Percentiles rank a stretch among this genome's conserved stretches.
phyloP scores from a whole-genome alignment of 176 grass and related monocot species.

The Avena atlantica region DNA sequence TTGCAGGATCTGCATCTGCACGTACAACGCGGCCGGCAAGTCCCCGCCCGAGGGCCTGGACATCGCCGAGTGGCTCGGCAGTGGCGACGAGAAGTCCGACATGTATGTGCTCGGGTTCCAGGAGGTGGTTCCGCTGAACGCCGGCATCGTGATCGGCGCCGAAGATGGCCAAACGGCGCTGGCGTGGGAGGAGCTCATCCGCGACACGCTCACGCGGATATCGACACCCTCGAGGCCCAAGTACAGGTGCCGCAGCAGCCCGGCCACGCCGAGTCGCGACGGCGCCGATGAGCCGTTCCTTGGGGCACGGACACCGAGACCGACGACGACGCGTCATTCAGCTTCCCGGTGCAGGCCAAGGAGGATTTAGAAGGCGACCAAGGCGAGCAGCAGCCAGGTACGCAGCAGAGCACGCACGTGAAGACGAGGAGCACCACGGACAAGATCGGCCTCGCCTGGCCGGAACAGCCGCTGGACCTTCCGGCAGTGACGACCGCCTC shows the following conservation, averaged over 20 bases:
- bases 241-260: constrained; percentile 70
- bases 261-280: constrained; percentile 58
- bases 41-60: constrained; percentile 63
- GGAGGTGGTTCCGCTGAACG: constrained; percentile 90
- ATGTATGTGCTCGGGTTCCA: constrained; percentile 91
- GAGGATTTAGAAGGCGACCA: not conserved
- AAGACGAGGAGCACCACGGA: constrained; percentile 74
- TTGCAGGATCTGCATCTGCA: constrained; percentile 70
- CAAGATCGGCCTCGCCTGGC: constrained; percentile 79
- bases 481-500: constrained; percentile 26
- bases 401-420: constrained; percentile 48
- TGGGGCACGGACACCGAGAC: constrained; percentile 44
- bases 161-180: constrained; percentile 62
- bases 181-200: constrained; percentile 90
- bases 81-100: constrained; percentile 72
- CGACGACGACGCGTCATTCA: constrained; percentile 57
- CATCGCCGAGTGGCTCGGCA: constrained; percentile 67
- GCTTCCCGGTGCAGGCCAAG: constrained; percentile 5
- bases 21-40: constrained; percentile 79
- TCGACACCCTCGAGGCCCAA: constrained; percentile 33
- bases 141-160: constrained; percentile 82
- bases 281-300: constrained; percentile 54
- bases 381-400: constrained; percentile 1
- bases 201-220: constrained; percentile 54
- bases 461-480: constrained; percentile 85